A percentile compares a stretch with the other conserved stretches of the same genome.
Conservation (phyloP, 225 moss, liverwort and hornwort species). For the Polytrichum commune region DNA sequence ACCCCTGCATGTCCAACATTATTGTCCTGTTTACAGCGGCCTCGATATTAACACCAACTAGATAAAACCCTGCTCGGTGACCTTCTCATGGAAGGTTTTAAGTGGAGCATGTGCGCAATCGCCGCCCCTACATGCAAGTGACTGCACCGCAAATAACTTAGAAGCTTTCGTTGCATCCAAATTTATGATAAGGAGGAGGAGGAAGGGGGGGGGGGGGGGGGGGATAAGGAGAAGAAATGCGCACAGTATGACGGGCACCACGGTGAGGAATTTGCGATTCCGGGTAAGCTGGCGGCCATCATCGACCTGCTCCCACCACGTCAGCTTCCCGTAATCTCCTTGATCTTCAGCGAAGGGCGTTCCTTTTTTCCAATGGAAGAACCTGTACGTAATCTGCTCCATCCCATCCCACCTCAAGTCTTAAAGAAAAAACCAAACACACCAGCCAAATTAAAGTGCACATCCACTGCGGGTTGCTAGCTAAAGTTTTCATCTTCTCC, state of each 20-base stretch:
- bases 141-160: background rate
- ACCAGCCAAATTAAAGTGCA: too few species aligned
- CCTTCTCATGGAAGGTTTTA: too few species aligned
- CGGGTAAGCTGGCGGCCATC: conserved; percentile 98
- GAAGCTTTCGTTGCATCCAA: too few species aligned
- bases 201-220: background rate
- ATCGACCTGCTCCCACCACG: conserved; percentile 99
- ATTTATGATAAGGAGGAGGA: background rate
- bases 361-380: conserved; percentile 99
- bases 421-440: too few species aligned
- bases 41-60: too few species aligned
- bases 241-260: conserved; percentile 94
- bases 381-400: conserved; percentile 85
- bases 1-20: too few species aligned
- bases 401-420: background rate
- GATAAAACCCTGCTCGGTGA: too few species aligned
- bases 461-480: too few species aligned
- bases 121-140: background rate
- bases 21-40: too few species aligned
- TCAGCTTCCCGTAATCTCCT: conserved; percentile 93
- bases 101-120: too few species aligned
- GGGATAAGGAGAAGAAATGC: conserved; percentile 20
- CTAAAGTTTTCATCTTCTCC: too few species aligned
- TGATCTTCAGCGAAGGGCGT: conserved; percentile 98
- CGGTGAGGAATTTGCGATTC: conserved; percentile 97